Evolutionary conservation across 257 asterid species (phyloP).

Genomic region (Hygrophila difformis): DNA sequence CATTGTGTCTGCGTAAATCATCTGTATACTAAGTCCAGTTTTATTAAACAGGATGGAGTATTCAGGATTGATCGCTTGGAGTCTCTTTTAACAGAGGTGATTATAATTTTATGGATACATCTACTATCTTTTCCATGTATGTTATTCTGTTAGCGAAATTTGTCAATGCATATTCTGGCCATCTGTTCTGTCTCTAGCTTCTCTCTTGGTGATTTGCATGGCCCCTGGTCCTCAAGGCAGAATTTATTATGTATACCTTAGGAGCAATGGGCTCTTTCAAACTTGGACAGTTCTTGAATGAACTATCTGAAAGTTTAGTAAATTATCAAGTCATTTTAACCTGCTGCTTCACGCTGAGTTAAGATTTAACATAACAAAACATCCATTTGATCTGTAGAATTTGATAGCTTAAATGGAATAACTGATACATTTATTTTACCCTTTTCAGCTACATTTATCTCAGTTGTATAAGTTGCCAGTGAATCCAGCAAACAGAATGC

Average conservation of each 20-base stretch:
- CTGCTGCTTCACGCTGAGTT: too few species aligned
- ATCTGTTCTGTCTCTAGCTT: too few species aligned
- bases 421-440: background rate
- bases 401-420: background rate
- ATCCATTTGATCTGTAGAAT: background rate
- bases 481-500: too few species aligned
- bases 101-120: constrained; percentile 5
- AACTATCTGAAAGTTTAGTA: too few species aligned
- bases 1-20: constrained; percentile 13
- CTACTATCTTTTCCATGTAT: constrained; percentile 13
- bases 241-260: too few species aligned
- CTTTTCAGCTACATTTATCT: background rate
- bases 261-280: too few species aligned
- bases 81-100: constrained; percentile 88
- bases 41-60: constrained; percentile 52
- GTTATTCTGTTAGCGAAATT: constrained; percentile 7
- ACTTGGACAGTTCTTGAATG: too few species aligned
- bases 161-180: too few species aligned
- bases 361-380: background rate
- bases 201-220: too few species aligned
- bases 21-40: constrained; percentile 28
- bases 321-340: too few species aligned
- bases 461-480: too few species aligned
- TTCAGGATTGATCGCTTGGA: constrained; percentile 96
- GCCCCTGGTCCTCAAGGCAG: too few species aligned